These are phyloP conservation scores for Suillus decipiens DNA, from an alignment of 768 basidiomycete genomes.

Conservation along the genomic window DNA sequence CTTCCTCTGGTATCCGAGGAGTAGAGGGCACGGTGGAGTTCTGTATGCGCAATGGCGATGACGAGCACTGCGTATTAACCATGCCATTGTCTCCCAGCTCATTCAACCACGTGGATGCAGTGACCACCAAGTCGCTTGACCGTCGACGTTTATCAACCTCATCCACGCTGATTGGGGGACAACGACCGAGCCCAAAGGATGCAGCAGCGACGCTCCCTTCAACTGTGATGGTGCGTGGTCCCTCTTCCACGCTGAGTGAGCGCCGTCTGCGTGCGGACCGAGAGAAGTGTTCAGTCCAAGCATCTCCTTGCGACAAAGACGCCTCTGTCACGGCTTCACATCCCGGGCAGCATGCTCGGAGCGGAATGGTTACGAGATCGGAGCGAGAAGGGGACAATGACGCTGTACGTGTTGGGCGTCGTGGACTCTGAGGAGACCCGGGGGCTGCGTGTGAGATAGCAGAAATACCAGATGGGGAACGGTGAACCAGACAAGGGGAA, in stretches of 20 bases:
- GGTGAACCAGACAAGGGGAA: constrained; percentile 58
- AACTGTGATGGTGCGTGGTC: constrained; percentile 32
- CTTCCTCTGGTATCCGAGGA: constrained; percentile 33
- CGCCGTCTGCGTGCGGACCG: constrained; percentile 62
- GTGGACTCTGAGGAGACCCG: constrained; percentile 15
- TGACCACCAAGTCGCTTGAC: constrained; percentile 37
- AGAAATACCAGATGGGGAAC: constrained; percentile 30
- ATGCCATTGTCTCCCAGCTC: constrained; percentile 2
- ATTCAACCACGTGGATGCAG: constrained; percentile 11
- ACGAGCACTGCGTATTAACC: constrained; percentile 1
- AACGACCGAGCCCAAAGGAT: constrained; percentile 20
- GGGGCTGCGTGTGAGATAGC: neutral
- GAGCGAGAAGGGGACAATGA: constrained; percentile 39
- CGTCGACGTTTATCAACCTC: constrained; percentile 62
- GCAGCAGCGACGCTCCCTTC: constrained; percentile 34
- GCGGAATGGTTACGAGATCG: constrained; percentile 55
- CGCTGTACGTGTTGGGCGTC: constrained; percentile 23
- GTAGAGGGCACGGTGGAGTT: constrained; percentile 15
- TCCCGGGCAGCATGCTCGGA: constrained; percentile 70
- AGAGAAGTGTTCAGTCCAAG: constrained; percentile 66
- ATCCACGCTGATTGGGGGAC: constrained; percentile 54
- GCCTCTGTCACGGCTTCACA: constrained; percentile 64
- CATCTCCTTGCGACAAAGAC: constrained; percentile 51
- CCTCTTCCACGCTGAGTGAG: constrained; percentile 40
- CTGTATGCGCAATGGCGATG: constrained; percentile 17